Conservation (phyloP, 1,139 yeast species). For the Debaryomyces singareniensis region DNA sequence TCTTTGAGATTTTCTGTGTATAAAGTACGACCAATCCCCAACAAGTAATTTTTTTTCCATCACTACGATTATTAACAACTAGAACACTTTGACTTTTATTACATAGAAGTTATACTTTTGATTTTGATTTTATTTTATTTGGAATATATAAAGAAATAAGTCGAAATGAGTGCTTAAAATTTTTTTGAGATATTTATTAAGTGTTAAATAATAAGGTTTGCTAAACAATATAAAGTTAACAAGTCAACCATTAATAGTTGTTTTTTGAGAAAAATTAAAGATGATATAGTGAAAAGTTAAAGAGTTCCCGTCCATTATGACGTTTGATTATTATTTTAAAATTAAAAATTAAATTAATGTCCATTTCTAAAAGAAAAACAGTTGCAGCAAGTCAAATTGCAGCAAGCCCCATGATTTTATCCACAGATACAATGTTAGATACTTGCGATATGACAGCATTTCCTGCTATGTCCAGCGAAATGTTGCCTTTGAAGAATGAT, state of each 20-base stretch:
- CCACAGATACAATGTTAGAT: conserved; percentile 27
- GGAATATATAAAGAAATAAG: conserved; percentile 5
- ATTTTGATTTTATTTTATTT: conserved; percentile 10
- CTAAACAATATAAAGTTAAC: conserved; percentile 9
- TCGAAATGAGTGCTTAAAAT: conserved; percentile 33
- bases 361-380: conserved; percentile 7
- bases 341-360: conserved; percentile 16
- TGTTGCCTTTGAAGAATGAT: conserved; percentile 7
- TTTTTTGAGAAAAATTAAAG: conserved; percentile 11
- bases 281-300: conserved; percentile 20
- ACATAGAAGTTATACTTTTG: conserved; percentile 3
- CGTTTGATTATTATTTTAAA: conserved; percentile 9
- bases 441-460: conserved; percentile 13
- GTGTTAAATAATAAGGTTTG: conserved; percentile 6
- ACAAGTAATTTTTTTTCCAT: too few relatives aligned
- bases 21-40: too few relatives aligned
- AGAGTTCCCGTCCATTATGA: conserved; percentile 24
- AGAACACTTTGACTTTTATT: conserved; percentile 7
- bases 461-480: not conserved
- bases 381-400: not conserved
- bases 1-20: too few relatives aligned
- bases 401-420: conserved; percentile 18
- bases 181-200: conserved; percentile 5
- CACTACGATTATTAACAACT: too few relatives aligned
- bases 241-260: conserved; percentile 4